Percentiles rank a stretch among this genome's conserved stretches.
phyloP scores from a whole-genome alignment of 768 basidiomycete species.

The Tephrocybe sp. region DNA sequence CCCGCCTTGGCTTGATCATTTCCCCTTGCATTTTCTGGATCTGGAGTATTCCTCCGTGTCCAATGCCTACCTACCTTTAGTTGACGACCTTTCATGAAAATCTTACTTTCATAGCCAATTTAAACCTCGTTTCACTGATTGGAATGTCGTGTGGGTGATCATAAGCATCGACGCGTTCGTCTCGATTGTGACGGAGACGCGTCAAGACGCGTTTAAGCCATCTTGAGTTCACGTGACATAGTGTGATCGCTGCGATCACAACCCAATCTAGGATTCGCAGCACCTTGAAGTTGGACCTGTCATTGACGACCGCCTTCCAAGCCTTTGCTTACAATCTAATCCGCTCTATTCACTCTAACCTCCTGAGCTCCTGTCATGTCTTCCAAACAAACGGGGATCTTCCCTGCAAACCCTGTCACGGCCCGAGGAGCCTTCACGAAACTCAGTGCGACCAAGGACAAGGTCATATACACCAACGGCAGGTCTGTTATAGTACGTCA shows the following conservation, averaged over 20 bases:
- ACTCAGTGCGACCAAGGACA: constrained; percentile 72
- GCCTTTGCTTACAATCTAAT: no score
- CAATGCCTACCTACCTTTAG: background rate
- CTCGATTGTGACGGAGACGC: no score
- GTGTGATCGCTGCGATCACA: background rate
- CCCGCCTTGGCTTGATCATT: no score
- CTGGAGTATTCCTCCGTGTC: background rate
- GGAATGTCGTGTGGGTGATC: background rate
- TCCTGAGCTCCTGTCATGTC: constrained; percentile 35
- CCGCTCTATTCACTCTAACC: background rate
- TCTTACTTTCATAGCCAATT: background rate
- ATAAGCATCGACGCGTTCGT: no score
- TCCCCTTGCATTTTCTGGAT: background rate
- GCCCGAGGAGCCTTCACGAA: constrained; percentile 70
- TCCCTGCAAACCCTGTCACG: constrained; percentile 71
- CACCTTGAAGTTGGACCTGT: background rate
- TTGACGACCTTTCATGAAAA: constrained; percentile 25
- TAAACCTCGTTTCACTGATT: background rate
- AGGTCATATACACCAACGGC: constrained; percentile 84
- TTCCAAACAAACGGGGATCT: constrained; percentile 47
- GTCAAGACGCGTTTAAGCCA: background rate
- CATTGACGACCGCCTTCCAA: background rate
- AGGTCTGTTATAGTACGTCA: constrained; percentile 81
- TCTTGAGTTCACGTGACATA: background rate
- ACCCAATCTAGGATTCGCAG: background rate